phyloP scores from a whole-genome alignment of 768 basidiomycete genomes.

The Neoboletus subvelutipes region DNA sequence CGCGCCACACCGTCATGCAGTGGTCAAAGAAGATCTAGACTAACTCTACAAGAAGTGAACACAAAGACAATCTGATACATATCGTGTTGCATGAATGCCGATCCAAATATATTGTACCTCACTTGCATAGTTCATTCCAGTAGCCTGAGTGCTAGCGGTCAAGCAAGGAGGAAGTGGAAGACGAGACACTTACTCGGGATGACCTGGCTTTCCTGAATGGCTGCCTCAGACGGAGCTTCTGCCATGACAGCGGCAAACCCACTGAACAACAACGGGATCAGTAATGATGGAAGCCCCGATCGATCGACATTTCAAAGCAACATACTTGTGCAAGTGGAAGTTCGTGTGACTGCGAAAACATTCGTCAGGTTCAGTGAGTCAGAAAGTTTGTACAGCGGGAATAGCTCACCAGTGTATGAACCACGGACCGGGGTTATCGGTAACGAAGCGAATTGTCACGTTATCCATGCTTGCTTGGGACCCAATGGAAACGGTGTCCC shows the following conservation, averaged over 20 bases:
- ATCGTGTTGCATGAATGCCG: not conserved
- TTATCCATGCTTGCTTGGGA: conserved; percentile 33
- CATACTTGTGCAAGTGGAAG: conserved; percentile 23
- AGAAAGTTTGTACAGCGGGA: not conserved
- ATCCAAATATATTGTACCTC: not conserved
- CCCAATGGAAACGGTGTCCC: conserved; percentile 47
- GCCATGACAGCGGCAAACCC: conserved; percentile 24
- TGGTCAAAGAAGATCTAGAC: not conserved
- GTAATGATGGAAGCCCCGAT: not conserved
- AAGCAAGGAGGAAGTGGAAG: not conserved
- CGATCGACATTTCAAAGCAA: conserved; percentile 1
- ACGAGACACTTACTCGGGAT: conserved; percentile 15
- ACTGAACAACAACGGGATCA: conserved; percentile 6
- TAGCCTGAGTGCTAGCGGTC: conserved; percentile 1
- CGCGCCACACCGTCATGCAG: not conserved
- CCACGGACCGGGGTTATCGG: conserved; percentile 53
- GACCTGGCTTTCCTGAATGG: conserved; percentile 10
- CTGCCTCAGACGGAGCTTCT: conserved; percentile 16
- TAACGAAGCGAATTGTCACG: conserved; percentile 60
- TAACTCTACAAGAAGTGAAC: not conserved
- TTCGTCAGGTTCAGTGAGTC: not conserved
- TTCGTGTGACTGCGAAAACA: conserved; percentile 17
- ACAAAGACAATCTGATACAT: not conserved
- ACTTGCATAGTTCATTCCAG: conserved; percentile 17
- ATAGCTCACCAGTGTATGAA: conserved; percentile 22